A percentile compares a stretch with the other conserved stretches of the same genome.
Evolutionary conservation across 1,139 yeast species (phyloP).

Genomic region (Saccharomyces hybrid): DNA sequence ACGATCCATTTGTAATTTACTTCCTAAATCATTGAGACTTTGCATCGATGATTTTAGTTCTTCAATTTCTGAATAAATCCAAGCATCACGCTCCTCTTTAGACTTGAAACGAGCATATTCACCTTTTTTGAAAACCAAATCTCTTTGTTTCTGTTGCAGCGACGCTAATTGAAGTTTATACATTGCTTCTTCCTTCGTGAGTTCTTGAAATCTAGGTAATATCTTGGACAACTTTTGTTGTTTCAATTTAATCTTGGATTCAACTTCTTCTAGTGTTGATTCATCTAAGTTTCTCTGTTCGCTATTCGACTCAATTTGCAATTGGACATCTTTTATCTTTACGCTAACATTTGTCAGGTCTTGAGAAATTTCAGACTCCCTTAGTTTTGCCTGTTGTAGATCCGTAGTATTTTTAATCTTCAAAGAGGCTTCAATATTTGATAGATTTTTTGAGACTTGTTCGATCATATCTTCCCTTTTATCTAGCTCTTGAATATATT

Average conservation of each 20-base stretch:
- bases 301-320: constrained; percentile 25
- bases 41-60: constrained; percentile 31
- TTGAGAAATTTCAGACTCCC: constrained; percentile 36
- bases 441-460: constrained; percentile 31
- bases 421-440: constrained; percentile 26
- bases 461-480: constrained; percentile 42
- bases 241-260: constrained; percentile 36
- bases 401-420: constrained; percentile 46
- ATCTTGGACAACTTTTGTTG: constrained; percentile 37
- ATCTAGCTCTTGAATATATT: constrained; percentile 37
- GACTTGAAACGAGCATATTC: constrained; percentile 54
- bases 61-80: constrained; percentile 51
- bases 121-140: constrained; percentile 66
- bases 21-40: constrained; percentile 15
- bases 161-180: constrained; percentile 38
- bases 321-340: constrained; percentile 28
- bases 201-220: constrained; percentile 38
- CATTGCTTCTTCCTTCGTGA: constrained; percentile 37
- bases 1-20: constrained; percentile 1
- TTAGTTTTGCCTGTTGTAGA: constrained; percentile 41
- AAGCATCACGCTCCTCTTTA: constrained; percentile 53
- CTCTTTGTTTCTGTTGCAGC: constrained; percentile 50
- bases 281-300: constrained; percentile 23
- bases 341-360: constrained; percentile 33
- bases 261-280: constrained; percentile 25